These are phyloP conservation scores for Alternaria consortialis DNA, from an alignment of 2,329 filamentous ascomycete genomes.

Conservation along the genomic window DNA sequence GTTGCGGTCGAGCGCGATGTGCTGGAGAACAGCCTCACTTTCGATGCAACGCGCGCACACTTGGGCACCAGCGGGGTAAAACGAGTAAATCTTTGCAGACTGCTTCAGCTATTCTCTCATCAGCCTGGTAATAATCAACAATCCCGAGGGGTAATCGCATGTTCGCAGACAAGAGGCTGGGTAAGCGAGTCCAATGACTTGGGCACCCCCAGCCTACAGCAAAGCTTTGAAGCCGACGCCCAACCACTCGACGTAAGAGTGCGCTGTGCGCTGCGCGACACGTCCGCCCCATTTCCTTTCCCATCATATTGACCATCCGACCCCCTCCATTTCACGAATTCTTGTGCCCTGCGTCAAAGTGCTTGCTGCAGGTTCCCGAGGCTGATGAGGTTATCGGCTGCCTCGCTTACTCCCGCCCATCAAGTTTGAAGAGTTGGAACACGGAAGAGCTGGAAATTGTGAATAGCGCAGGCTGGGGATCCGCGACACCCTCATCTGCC, in stretches of 20 bases:
- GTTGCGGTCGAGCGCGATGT: constrained; percentile 27
- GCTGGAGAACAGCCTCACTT: constrained; percentile 26
- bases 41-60: constrained; percentile 1
- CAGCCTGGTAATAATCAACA: constrained; percentile 6
- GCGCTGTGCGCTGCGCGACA: constrained; percentile 30
- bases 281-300: constrained; percentile 18
- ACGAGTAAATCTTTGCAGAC: constrained; percentile 8
- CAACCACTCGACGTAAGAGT: constrained; percentile 38
- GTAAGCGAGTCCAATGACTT: constrained; percentile 38
- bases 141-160: constrained; percentile 18
- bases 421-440: constrained; percentile 10
- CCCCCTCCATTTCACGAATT: constrained; percentile 7
- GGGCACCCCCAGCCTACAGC: constrained; percentile 33
- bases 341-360: constrained; percentile 25
- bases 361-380: constrained; percentile 23
- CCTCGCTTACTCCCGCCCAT: constrained; percentile 21
- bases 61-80: neutral
- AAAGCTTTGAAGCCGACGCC: constrained; percentile 31
- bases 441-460: constrained; percentile 11
- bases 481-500: constrained; percentile 1
- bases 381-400: constrained; percentile 16
- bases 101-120: neutral
- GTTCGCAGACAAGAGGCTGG: constrained; percentile 32
- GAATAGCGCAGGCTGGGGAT: constrained; percentile 9
- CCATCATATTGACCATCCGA: constrained; percentile 14